Conservation (phyloP, 768 basidiomycete genomes). For the Rickenella mellea region DNA sequence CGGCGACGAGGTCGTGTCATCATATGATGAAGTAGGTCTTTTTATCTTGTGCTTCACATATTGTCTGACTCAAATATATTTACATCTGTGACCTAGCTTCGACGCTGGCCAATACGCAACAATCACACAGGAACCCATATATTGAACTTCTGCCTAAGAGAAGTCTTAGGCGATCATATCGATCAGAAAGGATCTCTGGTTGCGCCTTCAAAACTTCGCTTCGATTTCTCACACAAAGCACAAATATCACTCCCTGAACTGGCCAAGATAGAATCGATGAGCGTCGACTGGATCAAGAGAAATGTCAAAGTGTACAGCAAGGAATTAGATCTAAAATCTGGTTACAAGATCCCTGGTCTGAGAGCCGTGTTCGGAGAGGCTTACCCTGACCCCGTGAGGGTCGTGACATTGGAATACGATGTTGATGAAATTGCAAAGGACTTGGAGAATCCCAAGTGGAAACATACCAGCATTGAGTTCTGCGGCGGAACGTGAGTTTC, state of each 20-base stretch:
- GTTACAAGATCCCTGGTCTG: slow-evolving; percentile 84
- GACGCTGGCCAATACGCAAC: slow-evolving; percentile 91
- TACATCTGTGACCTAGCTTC: slow-evolving; percentile 39
- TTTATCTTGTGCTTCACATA: neutral
- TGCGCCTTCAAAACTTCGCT: slow-evolving; percentile 89
- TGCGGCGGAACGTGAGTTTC: slow-evolving; percentile 90
- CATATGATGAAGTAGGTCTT: slow-evolving; percentile 81
- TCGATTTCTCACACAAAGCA: slow-evolving; percentile 97
- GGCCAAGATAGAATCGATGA: slow-evolving; percentile 72
- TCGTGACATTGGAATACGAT: slow-evolving; percentile 83
- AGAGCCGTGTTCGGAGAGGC: slow-evolving; percentile 96
- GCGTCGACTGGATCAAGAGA: slow-evolving; percentile 80
- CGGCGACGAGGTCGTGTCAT: slow-evolving; percentile 75
- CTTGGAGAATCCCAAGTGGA: slow-evolving; percentile 85
- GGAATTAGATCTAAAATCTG: slow-evolving; percentile 69
- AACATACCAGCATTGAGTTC: slow-evolving; percentile 87
- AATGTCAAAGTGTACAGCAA: slow-evolving; percentile 86
- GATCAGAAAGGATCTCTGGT: slow-evolving; percentile 98
- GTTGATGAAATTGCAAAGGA: slow-evolving; percentile 82
- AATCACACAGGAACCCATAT: slow-evolving; percentile 99
- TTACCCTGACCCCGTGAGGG: slow-evolving; percentile 95
- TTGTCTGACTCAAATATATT: neutral
- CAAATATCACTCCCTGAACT: slow-evolving; percentile 73
- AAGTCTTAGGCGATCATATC: slow-evolving; percentile 92
- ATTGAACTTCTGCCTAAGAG: slow-evolving; percentile 87